These are phyloP conservation scores for Entophlyctis luteolus DNA, from an alignment of 192 early-diverging fungal genomes.

Conservation along the genomic window DNA sequence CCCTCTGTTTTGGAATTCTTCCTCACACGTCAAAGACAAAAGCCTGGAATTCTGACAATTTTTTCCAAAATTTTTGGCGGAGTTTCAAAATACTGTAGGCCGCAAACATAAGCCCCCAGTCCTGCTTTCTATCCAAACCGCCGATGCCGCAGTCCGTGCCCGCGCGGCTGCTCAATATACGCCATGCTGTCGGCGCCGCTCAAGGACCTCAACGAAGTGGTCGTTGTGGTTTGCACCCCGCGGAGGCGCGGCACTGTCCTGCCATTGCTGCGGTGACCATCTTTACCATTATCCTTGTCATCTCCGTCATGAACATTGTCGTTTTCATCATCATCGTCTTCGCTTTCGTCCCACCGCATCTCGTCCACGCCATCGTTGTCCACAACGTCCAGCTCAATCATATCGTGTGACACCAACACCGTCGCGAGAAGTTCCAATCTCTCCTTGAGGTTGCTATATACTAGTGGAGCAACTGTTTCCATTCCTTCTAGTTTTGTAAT, in stretches of 20 bases:
- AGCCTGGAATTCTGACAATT: no score
- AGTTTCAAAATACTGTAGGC: no score
- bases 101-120: no score
- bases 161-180: slow-evolving; percentile 67
- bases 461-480: slow-evolving; percentile 71
- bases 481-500: slow-evolving; percentile 95
- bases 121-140: no score
- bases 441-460: slow-evolving; percentile 65
- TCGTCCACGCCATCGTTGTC: slow-evolving; percentile 51
- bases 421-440: slow-evolving; percentile 83
- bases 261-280: slow-evolving; percentile 30
- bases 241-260: no score
- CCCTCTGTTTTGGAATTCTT: no score
- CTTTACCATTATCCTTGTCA: neutral
- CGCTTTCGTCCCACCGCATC: slow-evolving; percentile 55
- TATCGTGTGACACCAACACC: slow-evolving; percentile 69
- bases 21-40: no score
- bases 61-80: no score
- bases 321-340: slow-evolving; percentile 55
- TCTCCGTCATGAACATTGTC: neutral
- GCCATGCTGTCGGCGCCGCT: slow-evolving; percentile 92
- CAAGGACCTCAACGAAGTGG: slow-evolving; percentile 73
- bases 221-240: slow-evolving; percentile 28
- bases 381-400: slow-evolving; percentile 31
- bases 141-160: slow-evolving; percentile 2